Conservation (phyloP, 306 rosid species). For the Prunus dulcis region DNA sequence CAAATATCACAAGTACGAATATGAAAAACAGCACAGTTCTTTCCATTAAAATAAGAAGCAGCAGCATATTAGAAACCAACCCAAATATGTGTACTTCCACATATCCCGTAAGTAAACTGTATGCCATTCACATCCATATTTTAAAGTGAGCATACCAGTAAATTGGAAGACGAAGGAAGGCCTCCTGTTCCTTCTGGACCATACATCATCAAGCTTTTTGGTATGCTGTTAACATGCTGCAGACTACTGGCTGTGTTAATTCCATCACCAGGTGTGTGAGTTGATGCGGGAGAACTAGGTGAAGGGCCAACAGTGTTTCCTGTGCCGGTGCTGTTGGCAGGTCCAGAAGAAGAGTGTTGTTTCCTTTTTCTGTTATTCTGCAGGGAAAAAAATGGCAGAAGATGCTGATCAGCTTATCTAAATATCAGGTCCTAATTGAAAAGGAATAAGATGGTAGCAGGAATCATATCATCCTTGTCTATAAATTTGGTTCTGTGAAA, state of each 20-base stretch:
- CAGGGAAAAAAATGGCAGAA: conserved; percentile 20
- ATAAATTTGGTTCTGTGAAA: conserved; percentile 5
- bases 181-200: conserved; percentile 74
- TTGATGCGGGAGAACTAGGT: conserved; percentile 84
- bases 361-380: conserved; percentile 85
- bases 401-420: conserved; percentile 13
- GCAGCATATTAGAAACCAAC: neutral
- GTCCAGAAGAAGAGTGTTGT: conserved; percentile 90
- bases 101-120: neutral
- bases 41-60: neutral
- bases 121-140: neutral
- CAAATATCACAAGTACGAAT: neutral
- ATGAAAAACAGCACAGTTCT: neutral
- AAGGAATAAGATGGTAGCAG: conserved; percentile 15
- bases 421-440: conserved; percentile 14
- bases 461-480: neutral
- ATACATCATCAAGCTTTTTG: conserved; percentile 72
- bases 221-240: conserved; percentile 66
- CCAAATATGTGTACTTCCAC: neutral
- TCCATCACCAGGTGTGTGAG: conserved; percentile 92
- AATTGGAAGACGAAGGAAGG: conserved; percentile 83
- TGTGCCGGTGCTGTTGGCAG: conserved; percentile 90
- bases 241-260: conserved; percentile 59
- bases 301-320: conserved; percentile 89
- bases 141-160: conserved; percentile 56